Conservation (phyloP, 345 rosid species). For the Geranium rotundifolium region DNA sequence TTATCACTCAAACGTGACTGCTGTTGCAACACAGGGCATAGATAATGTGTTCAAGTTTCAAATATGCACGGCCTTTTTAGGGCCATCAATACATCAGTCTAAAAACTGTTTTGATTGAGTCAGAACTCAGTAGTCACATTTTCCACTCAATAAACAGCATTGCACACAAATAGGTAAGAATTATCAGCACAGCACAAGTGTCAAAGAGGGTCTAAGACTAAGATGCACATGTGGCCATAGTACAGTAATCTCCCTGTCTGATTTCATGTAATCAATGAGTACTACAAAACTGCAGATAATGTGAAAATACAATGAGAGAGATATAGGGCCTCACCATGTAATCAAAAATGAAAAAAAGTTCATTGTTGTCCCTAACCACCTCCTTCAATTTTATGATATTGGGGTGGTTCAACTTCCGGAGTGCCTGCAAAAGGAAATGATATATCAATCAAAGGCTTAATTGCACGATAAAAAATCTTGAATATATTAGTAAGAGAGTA, state of each 20-base stretch:
- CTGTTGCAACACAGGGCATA: neutral
- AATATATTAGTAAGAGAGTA: too few species aligned
- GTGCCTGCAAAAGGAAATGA: constrained; percentile 54
- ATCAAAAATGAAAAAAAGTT: constrained; percentile 84
- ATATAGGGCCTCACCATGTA: constrained; percentile 56
- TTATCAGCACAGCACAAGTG: neutral
- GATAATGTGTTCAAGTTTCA: neutral
- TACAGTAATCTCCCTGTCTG: neutral
- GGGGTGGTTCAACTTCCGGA: constrained; percentile 74
- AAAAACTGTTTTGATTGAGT: neutral
- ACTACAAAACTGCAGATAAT: neutral
- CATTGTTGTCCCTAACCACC: constrained; percentile 78
- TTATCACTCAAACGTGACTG: too few species aligned
- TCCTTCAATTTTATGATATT: constrained; percentile 83
- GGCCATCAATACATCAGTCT: neutral
- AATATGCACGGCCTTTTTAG: neutral
- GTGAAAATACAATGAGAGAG: neutral
- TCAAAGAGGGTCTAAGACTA: neutral
- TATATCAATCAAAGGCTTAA: neutral
- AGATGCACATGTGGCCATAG: neutral
- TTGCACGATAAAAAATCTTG: neutral
- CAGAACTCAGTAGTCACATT: neutral
- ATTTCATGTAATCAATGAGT: neutral
- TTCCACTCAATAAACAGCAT: neutral
- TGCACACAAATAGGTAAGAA: neutral